Conservation (phyloP, 176 grass and related monocot genomes). For the Musa schizocarpa region DNA sequence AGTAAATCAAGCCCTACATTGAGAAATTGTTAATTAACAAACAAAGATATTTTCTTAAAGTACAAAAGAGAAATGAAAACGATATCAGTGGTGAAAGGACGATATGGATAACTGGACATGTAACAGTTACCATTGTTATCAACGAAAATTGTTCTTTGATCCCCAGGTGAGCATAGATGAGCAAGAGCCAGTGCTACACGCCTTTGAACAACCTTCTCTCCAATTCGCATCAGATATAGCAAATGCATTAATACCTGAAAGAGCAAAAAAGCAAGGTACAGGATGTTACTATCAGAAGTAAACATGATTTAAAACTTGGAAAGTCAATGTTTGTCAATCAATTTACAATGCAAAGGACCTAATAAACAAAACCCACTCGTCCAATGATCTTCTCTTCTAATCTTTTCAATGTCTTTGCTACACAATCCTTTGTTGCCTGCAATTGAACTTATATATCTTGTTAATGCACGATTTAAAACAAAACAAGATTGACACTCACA, state of each 20-base stretch:
- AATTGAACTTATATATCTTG: slow-evolving; percentile 4
- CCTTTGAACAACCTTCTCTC: slow-evolving; percentile 81
- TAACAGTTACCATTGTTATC: slow-evolving; percentile 67
- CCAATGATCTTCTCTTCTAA: slow-evolving; percentile 95
- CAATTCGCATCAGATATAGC: slow-evolving; percentile 87
- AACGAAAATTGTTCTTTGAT: slow-evolving; percentile 93
- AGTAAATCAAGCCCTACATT: slow-evolving; percentile 76
- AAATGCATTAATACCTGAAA: slow-evolving; percentile 84
- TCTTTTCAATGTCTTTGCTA: slow-evolving; percentile 93
- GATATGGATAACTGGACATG: slow-evolving; percentile 7
- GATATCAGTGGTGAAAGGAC: not conserved
- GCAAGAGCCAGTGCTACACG: slow-evolving; percentile 94
- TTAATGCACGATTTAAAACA: not conserved
- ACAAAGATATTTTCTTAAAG: no score
- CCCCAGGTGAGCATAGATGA: slow-evolving; percentile 81
- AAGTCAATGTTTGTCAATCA: not conserved
- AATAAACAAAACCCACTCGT: slow-evolving; percentile 52
- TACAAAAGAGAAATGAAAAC: no score
- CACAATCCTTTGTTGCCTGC: slow-evolving; percentile 95
- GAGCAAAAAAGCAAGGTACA: not conserved
- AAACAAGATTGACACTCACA: not conserved
- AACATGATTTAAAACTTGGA: not conserved
- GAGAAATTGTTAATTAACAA: not conserved
- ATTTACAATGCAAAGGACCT: slow-evolving; percentile 10
- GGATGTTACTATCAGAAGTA: not conserved